A percentile compares a stretch with the other conserved stretches of the same genome.
Conservation (phyloP, 2,329 filamentous ascomycete genomes). For the Chalaropsis thielavioides region DNA sequence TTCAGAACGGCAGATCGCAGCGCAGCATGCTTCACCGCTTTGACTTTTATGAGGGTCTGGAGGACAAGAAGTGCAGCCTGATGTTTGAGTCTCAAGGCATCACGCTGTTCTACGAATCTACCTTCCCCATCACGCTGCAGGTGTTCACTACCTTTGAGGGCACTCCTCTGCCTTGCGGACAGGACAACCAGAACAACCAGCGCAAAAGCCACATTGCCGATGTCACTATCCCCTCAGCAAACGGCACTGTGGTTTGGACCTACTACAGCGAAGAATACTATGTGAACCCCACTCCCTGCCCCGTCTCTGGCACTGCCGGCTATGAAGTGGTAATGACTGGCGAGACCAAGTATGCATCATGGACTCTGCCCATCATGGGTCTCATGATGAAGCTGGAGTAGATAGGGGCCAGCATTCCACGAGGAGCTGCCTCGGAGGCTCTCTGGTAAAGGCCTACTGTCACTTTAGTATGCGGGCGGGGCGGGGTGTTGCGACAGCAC, state of each 20-base stretch:
- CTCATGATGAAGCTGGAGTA: slow-evolving; percentile 10
- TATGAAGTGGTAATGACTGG: slow-evolving; percentile 16
- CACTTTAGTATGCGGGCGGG: neutral
- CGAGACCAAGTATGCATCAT: slow-evolving; percentile 10
- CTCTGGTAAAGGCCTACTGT: neutral
- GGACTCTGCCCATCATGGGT: slow-evolving; percentile 7
- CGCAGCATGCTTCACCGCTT: slow-evolving; percentile 24
- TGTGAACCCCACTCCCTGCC: slow-evolving; percentile 3
- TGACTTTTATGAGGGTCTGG: slow-evolving; percentile 20
- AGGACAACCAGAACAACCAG: slow-evolving; percentile 21
- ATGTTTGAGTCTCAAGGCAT: slow-evolving; percentile 18
- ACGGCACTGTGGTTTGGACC: slow-evolving; percentile 11
- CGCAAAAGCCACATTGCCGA: slow-evolving; percentile 21
- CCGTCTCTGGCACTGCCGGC: neutral
- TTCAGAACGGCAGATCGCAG: slow-evolving; percentile 21
- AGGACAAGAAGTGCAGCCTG: slow-evolving; percentile 22
- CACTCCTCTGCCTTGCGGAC: slow-evolving; percentile 20
- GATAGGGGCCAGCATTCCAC: neutral
- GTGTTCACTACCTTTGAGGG: slow-evolving; percentile 20
- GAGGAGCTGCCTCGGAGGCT: neutral
- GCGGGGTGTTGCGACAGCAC: neutral
- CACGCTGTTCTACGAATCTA: slow-evolving; percentile 19
- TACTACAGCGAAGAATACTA: slow-evolving; percentile 15
- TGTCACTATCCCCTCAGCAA: slow-evolving; percentile 9
- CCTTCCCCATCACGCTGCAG: slow-evolving; percentile 22